These are phyloP conservation scores for Cercophora samala DNA, from an alignment of 495 filamentous ascomycete species.

Conservation along the genomic window DNA sequence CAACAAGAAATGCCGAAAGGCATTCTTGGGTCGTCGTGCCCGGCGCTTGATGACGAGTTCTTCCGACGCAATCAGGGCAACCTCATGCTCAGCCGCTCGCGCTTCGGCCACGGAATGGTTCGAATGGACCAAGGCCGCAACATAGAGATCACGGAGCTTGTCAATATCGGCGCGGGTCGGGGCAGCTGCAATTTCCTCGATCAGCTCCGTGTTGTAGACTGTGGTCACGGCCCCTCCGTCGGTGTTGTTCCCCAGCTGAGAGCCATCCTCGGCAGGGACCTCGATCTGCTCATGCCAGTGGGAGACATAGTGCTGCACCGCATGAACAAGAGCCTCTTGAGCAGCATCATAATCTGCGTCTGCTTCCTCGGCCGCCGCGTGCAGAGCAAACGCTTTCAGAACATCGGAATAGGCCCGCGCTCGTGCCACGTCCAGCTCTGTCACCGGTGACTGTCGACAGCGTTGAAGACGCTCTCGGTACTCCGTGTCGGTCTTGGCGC, in stretches of 20 bases:
- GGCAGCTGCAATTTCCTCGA: conserved; percentile 31
- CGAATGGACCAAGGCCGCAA: conserved; percentile 30
- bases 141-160: conserved; percentile 32
- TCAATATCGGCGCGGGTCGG: conserved; percentile 32
- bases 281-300: conserved; percentile 35
- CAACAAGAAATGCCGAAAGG: conserved; percentile 26
- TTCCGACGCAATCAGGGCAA: conserved; percentile 28
- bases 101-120: conserved; percentile 24
- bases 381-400: conserved; percentile 27
- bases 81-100: conserved; percentile 30
- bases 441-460: conserved; percentile 18
- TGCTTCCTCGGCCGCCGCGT: conserved; percentile 28
- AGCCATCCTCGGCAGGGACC: conserved; percentile 12
- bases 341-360: conserved; percentile 23
- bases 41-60: conserved; percentile 28
- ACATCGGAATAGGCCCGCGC: conserved; percentile 29
- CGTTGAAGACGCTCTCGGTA: conserved; percentile 23
- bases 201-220: conserved; percentile 30
- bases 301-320: conserved; percentile 29
- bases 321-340: conserved; percentile 19
- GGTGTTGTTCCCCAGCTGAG: conserved; percentile 11
- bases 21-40: conserved; percentile 19
- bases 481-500: conserved; percentile 21
- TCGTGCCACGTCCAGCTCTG: conserved; percentile 22
- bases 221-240: conserved; percentile 30